Percentiles rank a stretch among this genome's conserved stretches.
Evolutionary conservation across 75 land plant genomes (phyloP).

Genomic region (Azolla pinnata): DNA sequence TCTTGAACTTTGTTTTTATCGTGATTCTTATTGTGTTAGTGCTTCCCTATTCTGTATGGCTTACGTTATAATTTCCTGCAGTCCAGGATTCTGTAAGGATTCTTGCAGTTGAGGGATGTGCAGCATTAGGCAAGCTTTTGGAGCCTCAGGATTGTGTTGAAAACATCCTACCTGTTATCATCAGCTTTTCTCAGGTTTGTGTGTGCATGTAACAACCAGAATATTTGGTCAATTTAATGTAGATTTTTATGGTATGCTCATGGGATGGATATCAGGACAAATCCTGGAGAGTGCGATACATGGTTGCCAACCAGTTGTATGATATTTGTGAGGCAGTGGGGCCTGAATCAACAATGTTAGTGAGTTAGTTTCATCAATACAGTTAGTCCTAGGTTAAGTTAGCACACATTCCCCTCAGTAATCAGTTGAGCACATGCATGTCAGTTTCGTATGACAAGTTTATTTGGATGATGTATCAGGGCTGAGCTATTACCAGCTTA

Average conservation of each 20-base stretch:
- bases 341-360: slow-evolving; percentile 82
- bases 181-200: slow-evolving; percentile 73
- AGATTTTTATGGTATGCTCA: too few species aligned
- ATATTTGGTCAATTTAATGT: too few species aligned
- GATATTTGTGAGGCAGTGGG: slow-evolving; percentile 97
- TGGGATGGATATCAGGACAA: slow-evolving; percentile 93
- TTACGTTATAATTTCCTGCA: too few species aligned
- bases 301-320: slow-evolving; percentile 96
- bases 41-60: too few species aligned
- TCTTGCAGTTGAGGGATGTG: slow-evolving; percentile 83
- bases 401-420: too few species aligned
- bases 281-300: slow-evolving; percentile 96
- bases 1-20: too few species aligned
- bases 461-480: too few species aligned
- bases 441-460: too few species aligned
- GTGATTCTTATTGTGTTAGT: slow-evolving; percentile 7
- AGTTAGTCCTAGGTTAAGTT: background rate
- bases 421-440: too few species aligned
- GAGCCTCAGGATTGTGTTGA: slow-evolving; percentile 82
- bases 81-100: slow-evolving; percentile 90
- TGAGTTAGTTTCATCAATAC: too few species aligned
- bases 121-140: slow-evolving; percentile 70
- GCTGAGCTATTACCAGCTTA: slow-evolving; percentile 81
- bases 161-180: slow-evolving; percentile 76
- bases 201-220: background rate